Evolutionary conservation across 139 green algal genomes (phyloP).

Genomic region (Micractinium conductrix): DNA sequence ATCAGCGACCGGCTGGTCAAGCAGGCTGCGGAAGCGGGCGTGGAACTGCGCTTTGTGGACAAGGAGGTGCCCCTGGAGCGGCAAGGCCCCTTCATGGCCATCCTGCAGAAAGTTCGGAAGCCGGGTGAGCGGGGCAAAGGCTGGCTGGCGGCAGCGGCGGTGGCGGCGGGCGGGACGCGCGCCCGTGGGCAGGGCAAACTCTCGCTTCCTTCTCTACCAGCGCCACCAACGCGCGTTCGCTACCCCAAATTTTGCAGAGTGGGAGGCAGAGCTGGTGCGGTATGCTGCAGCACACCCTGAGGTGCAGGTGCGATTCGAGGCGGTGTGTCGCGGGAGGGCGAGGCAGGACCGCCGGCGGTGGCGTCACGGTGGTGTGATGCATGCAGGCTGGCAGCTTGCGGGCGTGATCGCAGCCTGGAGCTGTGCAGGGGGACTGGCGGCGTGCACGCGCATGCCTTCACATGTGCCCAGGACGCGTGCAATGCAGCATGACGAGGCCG

Average conservation of each 20-base stretch:
- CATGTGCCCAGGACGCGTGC: too few relatives aligned
- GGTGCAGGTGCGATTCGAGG: slow-evolving; percentile 46
- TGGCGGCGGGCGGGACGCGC: too few relatives aligned
- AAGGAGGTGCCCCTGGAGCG: slow-evolving; percentile 50
- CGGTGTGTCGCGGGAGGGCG: too few relatives aligned
- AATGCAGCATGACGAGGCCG: too few relatives aligned
- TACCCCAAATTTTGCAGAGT: slow-evolving; percentile 56
- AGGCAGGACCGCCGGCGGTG: too few relatives aligned
- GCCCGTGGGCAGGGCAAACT: too few relatives aligned
- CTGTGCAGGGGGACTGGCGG: too few relatives aligned
- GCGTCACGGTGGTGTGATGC: too few relatives aligned
- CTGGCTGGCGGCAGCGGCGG: neutral
- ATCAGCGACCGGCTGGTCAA: slow-evolving; percentile 54
- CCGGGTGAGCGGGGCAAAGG: slow-evolving; percentile 48
- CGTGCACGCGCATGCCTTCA: too few relatives aligned
- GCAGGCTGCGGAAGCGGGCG: slow-evolving; percentile 44
- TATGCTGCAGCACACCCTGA: slow-evolving; percentile 66
- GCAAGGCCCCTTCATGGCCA: slow-evolving; percentile 72
- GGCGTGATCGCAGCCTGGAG: too few relatives aligned
- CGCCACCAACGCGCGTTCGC: neutral
- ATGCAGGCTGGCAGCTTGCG: too few relatives aligned
- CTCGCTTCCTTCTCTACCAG: too few relatives aligned
- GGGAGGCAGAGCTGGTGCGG: slow-evolving; percentile 60
- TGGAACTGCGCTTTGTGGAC: slow-evolving; percentile 67
- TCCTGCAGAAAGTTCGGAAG: slow-evolving; percentile 81